Percentiles rank a stretch among this genome's conserved stretches.
phyloP scores from a whole-genome alignment of 768 basidiomycete genomes.

The Suillus ampliporus region DNA sequence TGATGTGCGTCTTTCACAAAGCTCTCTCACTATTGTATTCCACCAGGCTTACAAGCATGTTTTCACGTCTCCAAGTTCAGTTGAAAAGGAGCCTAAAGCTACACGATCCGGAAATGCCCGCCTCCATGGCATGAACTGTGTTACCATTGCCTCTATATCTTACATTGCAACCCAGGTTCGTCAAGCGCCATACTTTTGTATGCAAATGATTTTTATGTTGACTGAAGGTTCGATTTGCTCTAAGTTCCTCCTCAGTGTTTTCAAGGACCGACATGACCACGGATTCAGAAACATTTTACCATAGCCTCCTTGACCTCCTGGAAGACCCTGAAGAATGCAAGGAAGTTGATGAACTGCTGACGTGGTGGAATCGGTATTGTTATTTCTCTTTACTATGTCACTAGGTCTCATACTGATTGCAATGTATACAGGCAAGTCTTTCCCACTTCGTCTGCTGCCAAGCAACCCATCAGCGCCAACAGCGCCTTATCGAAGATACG shows the following conservation, averaged over 20 bases:
- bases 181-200: neutral
- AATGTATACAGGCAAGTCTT: conserved; percentile 11
- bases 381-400: no score
- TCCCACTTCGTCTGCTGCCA: neutral
- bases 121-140: conserved; percentile 23
- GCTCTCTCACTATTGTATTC: conserved; percentile 23
- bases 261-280: conserved; percentile 25
- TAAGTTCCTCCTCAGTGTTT: conserved; percentile 23
- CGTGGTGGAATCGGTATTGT: conserved; percentile 26
- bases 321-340: conserved; percentile 24
- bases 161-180: conserved; percentile 28
- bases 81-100: conserved; percentile 32
- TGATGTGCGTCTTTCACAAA: conserved; percentile 2
- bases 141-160: conserved; percentile 25
- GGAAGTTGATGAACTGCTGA: conserved; percentile 21
- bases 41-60: conserved; percentile 33
- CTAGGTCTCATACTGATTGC: no score
- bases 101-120: conserved; percentile 29
- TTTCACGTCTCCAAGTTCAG: conserved; percentile 37
- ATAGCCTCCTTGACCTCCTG: conserved; percentile 21
- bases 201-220: conserved; percentile 7
- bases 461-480: neutral
- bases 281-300: conserved; percentile 33
- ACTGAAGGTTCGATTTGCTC: conserved; percentile 24
- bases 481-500: conserved; percentile 10